These are phyloP conservation scores for Ceratocystis diversiconidia DNA, from an alignment of 2,329 filamentous ascomycete species.

Conservation along the genomic window DNA sequence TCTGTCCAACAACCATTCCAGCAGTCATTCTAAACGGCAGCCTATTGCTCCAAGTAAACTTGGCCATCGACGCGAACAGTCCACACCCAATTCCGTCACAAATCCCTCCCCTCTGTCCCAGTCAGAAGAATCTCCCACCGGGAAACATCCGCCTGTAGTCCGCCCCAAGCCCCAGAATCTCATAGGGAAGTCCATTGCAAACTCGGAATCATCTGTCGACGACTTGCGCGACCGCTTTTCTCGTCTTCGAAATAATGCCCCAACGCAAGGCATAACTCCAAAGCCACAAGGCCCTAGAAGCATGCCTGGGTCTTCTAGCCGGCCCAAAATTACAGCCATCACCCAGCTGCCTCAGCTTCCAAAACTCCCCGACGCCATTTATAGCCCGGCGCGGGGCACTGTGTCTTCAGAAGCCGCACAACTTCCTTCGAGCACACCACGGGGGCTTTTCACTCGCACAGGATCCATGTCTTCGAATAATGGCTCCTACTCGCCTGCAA, in stretches of 20 bases:
- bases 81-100: conserved; percentile 5
- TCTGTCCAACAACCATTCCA: not conserved
- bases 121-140: not conserved
- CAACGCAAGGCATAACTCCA: conserved; percentile 32
- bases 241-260: conserved; percentile 33
- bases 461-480: conserved; percentile 30
- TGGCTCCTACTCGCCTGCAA: conserved; percentile 1
- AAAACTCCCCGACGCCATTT: conserved; percentile 59
- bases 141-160: conserved; percentile 8
- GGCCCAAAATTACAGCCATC: conserved; percentile 35
- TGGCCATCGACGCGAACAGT: conserved; percentile 11
- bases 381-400: conserved; percentile 62
- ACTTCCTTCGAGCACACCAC: conserved; percentile 49
- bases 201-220: conserved; percentile 22
- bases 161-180: conserved; percentile 9
- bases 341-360: conserved; percentile 45
- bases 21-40: not conserved
- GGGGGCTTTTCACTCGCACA: conserved; percentile 47
- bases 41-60: not conserved
- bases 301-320: conserved; percentile 33
- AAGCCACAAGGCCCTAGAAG: conserved; percentile 38
- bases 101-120: conserved; percentile 12
- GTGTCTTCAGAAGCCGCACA: conserved; percentile 50
- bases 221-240: conserved; percentile 45
- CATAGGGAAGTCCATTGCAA: conserved; percentile 25